A percentile compares a stretch with the other conserved stretches of the same genome.
phyloP scores from a whole-genome alignment of 2,329 filamentous ascomycete genomes.

The Penicillium olsonii region DNA sequence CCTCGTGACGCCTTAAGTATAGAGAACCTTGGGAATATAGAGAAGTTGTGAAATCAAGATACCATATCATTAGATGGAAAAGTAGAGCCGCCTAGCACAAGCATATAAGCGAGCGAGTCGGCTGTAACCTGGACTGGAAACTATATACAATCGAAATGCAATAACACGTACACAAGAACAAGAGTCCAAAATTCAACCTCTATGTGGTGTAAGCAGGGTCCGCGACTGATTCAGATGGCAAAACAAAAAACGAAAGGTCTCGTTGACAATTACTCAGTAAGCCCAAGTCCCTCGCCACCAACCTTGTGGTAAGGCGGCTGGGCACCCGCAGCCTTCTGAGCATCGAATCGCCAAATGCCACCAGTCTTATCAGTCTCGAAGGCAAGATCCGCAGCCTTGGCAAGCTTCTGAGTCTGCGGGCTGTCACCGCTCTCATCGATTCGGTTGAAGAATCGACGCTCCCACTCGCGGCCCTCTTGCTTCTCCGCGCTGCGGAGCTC shows the following conservation, averaged over 20 bases:
- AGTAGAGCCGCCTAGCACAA: slow-evolving; percentile 7
- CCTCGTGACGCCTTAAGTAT: no score
- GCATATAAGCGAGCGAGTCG: slow-evolving; percentile 6
- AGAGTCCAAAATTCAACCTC: slow-evolving; percentile 18
- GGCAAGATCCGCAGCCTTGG: slow-evolving; percentile 41
- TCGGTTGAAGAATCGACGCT: slow-evolving; percentile 75
- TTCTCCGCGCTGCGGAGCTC: slow-evolving; percentile 73
- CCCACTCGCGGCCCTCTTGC: slow-evolving; percentile 74
- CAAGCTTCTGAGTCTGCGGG: slow-evolving; percentile 44
- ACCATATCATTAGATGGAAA: slow-evolving; percentile 23
- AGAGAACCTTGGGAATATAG: no score
- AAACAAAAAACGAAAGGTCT: neutral
- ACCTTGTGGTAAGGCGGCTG: slow-evolving; percentile 45
- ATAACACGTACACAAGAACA: slow-evolving; percentile 14
- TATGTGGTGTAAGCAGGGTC: slow-evolving; percentile 15
- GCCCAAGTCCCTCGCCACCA: slow-evolving; percentile 43
- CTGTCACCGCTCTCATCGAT: slow-evolving; percentile 39
- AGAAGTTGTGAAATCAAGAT: neutral
- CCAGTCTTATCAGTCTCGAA: slow-evolving; percentile 67
- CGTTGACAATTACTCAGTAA: slow-evolving; percentile 18
- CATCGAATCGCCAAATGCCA: slow-evolving; percentile 70
- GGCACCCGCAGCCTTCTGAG: slow-evolving; percentile 50
- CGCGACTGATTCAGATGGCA: neutral
- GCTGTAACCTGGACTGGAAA: slow-evolving; percentile 15
- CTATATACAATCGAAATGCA: slow-evolving; percentile 28